Evolutionary conservation across 2,329 filamentous ascomycete genomes (phyloP).

Genomic region (Talaromyces sp.): DNA sequence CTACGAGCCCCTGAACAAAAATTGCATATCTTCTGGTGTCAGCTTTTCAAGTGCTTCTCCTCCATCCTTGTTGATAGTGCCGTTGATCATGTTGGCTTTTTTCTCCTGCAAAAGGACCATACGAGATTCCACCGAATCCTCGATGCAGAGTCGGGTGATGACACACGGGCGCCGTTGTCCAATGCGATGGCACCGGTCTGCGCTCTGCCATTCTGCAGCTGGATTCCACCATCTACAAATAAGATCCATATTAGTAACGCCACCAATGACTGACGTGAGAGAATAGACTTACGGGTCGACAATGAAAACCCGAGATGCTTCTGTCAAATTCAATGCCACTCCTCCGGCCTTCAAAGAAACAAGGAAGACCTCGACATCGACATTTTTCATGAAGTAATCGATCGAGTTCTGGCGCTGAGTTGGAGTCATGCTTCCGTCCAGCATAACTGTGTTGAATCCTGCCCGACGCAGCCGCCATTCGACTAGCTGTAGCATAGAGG

Average conservation of each 20-base stretch:
- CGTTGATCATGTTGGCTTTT: slow-evolving; percentile 97
- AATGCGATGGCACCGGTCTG: slow-evolving; percentile 89
- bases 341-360: slow-evolving; percentile 95
- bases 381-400: slow-evolving; percentile 92
- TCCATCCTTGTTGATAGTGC: slow-evolving; percentile 91
- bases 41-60: slow-evolving; percentile 79
- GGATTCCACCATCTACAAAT: slow-evolving; percentile 88
- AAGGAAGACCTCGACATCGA: slow-evolving; percentile 90
- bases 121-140: slow-evolving; percentile 92
- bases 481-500: slow-evolving; percentile 92
- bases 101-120: slow-evolving; percentile 97
- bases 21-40: slow-evolving; percentile 88
- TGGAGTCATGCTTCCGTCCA: slow-evolving; percentile 95
- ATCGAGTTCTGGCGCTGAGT: slow-evolving; percentile 89
- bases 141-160: slow-evolving; percentile 90
- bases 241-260: slow-evolving; percentile 20
- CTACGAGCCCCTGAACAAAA: slow-evolving; percentile 77
- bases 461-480: slow-evolving; percentile 94
- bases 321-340: slow-evolving; percentile 90
- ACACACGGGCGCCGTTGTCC: slow-evolving; percentile 90
- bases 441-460: slow-evolving; percentile 97
- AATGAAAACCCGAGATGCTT: slow-evolving; percentile 92
- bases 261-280: not conserved
- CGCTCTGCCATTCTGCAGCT: slow-evolving; percentile 98
- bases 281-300: slow-evolving; percentile 73